Evolutionary conservation across 1,284 basidiomycete genomes (phyloP), one percentile per base, ranked within the genome.

Genomic region (Neotropicomus parvogracilis): DNA sequence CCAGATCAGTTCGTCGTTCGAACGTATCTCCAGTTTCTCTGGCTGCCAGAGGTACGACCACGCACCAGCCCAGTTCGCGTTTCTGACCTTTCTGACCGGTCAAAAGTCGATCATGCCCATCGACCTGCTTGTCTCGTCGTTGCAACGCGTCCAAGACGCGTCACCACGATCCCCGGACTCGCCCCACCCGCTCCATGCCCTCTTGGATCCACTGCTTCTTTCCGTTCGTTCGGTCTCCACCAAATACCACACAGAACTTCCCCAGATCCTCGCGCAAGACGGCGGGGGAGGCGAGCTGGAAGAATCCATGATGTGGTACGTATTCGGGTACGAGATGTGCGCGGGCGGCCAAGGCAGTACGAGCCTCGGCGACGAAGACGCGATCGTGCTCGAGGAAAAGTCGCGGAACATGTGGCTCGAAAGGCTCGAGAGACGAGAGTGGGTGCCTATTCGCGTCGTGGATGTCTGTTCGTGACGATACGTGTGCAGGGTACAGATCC

Each of bases 291-390:
- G 76, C 2, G 83, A 81, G 50, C 66, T 75, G 32, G 85, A 88
- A 54, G 82, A 84, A 49, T 73, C 72, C 3, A 80, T 85, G 74
- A 83, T 88, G 83, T 86, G 81, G 81, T 87, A 77, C 53, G 75
- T 79, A 0, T 65, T 82, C 21, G 72, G 72, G 36, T 73, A 83
- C 60, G 85, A 85, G 59, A 64, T 63, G 19, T 68, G 68, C 20
- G 65, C 66, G 11, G 59, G 60, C n/a, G 59, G 63, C 14, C 54
- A 58, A n/a, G 47, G 47, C 21, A 47, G 50, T 11, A 51, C 53
- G 37, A 27, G 24, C 17, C 54, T 52, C n/a, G 54, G 62, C 38
- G 58, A 50, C 40, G 58, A 60, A 46, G 69, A 62, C 21, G 58
- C 57, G 20, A 54, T 62, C 17, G 54, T 57, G 74, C 58, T 67